These are phyloP conservation scores for Diaporthe citrichinensis DNA, from an alignment of 2,329 filamentous ascomycete genomes.

Conservation along the genomic window DNA sequence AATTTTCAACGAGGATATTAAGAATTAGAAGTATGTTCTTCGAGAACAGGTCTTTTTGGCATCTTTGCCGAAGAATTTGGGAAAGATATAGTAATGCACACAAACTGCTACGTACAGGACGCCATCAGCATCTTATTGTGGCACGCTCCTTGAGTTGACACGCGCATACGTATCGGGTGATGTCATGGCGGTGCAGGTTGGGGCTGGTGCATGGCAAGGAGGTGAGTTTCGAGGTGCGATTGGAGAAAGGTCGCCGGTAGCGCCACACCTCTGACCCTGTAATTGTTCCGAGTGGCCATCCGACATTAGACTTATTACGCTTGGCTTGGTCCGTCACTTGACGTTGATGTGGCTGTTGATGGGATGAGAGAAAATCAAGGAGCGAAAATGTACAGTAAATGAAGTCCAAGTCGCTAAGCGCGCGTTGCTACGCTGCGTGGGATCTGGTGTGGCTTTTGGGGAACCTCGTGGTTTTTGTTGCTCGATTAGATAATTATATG, in stretches of 20 bases:
- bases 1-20: not conserved
- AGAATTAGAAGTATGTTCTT: not conserved
- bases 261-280: conserved; percentile 30
- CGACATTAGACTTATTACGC: not conserved
- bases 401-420: not conserved
- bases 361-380: not conserved
- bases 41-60: not conserved
- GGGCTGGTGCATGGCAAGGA: conserved; percentile 27
- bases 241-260: conserved; percentile 30
- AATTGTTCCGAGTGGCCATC: conserved; percentile 31
- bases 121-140: conserved; percentile 11
- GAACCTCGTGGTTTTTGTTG: not conserved
- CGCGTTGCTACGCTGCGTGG: not conserved
- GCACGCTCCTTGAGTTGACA: not conserved
- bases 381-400: not conserved
- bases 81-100: not conserved
- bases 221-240: conserved; percentile 7
- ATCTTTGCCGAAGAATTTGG: not conserved
- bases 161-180: conserved; percentile 24
- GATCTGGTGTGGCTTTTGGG: not conserved
- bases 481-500: not conserved
- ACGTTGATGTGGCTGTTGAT: conserved; percentile 7
- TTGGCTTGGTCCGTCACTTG: conserved; percentile 7
- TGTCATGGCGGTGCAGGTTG: conserved; percentile 38
- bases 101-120: not conserved